Evolutionary conservation across 192 early-diverging fungal species (phyloP).

Genomic region (Dispira parvispora): DNA sequence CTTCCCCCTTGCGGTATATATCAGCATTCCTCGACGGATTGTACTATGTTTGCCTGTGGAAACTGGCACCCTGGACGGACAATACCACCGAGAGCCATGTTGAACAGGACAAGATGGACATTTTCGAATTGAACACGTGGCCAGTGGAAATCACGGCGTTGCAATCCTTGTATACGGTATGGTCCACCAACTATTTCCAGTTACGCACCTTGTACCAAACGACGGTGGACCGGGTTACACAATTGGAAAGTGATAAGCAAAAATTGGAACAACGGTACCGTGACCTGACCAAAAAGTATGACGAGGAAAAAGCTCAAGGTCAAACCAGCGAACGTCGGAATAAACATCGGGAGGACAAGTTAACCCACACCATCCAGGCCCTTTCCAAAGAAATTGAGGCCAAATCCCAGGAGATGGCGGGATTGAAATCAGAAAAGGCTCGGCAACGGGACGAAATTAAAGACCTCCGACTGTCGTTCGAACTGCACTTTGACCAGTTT

Average conservation of each 20-base stretch:
- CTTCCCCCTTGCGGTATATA: not conserved
- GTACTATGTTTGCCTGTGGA: conserved; percentile 2
- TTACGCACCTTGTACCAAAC: not conserved
- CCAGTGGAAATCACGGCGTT: not conserved
- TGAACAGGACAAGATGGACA: not conserved
- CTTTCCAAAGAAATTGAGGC: conserved; percentile 2
- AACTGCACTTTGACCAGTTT: conserved; percentile 6
- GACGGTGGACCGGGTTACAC: not conserved
- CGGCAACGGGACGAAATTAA: not conserved
- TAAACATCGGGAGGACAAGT: conserved; percentile 5
- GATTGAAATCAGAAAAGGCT: not conserved
- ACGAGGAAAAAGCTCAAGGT: not conserved
- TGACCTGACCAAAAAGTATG: not conserved
- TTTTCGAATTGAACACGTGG: not conserved
- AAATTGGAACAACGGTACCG: not conserved
- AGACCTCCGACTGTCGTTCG: not conserved
- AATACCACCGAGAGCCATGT: no score
- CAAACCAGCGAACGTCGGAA: not conserved
- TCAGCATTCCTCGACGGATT: not conserved
- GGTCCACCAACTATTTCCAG: not conserved
- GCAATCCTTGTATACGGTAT: not conserved
- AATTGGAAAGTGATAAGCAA: not conserved
- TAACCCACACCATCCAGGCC: conserved; percentile 3
- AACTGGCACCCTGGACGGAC: not conserved
- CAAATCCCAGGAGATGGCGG: not conserved